These are phyloP conservation scores for Rhypophila decipiens DNA, from an alignment of 495 filamentous ascomycete genomes.

Conservation along the genomic window DNA sequence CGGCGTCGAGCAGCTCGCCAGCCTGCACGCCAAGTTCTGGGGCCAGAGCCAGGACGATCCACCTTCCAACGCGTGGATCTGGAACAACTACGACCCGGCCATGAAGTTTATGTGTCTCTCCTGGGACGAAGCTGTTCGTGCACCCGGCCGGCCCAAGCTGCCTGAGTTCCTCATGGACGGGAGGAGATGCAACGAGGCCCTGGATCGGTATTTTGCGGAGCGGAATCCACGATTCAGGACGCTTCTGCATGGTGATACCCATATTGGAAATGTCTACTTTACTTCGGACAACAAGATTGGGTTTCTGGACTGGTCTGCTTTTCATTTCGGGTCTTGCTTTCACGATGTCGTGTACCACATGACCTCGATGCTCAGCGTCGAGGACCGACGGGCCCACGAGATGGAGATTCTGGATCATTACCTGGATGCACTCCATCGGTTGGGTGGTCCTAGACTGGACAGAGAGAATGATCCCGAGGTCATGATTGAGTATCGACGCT, in stretches of 20 bases:
- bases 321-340: slow-evolving; percentile 21
- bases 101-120: slow-evolving; percentile 10
- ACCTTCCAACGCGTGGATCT: slow-evolving; percentile 21
- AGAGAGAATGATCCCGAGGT: slow-evolving; percentile 16
- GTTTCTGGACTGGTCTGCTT: slow-evolving; percentile 22
- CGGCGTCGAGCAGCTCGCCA: slow-evolving; percentile 23
- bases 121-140: slow-evolving; percentile 17
- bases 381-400: slow-evolving; percentile 63
- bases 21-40: slow-evolving; percentile 24
- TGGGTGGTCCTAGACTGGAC: slow-evolving; percentile 20
- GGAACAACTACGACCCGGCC: slow-evolving; percentile 22
- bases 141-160: slow-evolving; percentile 12
- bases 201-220: slow-evolving; percentile 18
- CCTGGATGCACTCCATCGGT: slow-evolving; percentile 39
- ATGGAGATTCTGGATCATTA: slow-evolving; percentile 55
- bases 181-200: slow-evolving; percentile 15
- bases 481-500: slow-evolving; percentile 16
- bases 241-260: slow-evolving; percentile 21
- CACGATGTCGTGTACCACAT: slow-evolving; percentile 21
- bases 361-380: slow-evolving; percentile 36
- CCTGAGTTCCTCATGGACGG: slow-evolving; percentile 18
- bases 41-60: slow-evolving; percentile 15
- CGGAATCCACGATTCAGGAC: slow-evolving; percentile 22
- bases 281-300: slow-evolving; percentile 12
- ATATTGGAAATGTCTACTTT: slow-evolving; percentile 23